Percentiles rank a stretch among this genome's conserved stretches.
Evolutionary conservation across 2,329 filamentous ascomycete genomes (phyloP).

Genomic region (Dothideomycetes sp.): DNA sequence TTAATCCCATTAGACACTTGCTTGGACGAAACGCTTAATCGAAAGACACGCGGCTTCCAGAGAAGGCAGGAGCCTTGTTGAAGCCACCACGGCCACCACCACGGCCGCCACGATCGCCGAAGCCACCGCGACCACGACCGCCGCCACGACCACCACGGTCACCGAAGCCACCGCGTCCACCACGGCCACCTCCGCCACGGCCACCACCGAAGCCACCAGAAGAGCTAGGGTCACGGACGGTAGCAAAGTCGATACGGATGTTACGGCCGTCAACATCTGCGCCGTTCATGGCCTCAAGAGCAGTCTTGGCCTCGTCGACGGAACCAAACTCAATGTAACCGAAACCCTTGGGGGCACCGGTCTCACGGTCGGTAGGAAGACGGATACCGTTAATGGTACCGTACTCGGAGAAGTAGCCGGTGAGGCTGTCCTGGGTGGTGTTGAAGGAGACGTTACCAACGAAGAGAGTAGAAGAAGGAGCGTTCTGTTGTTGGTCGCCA

Average conservation of each 20-base stretch:
- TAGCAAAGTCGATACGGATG: conserved; percentile 75
- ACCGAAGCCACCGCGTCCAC: conserved; percentile 27
- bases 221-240: conserved; percentile 39
- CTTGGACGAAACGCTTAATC: conserved; percentile 4
- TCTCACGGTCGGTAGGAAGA: conserved; percentile 80
- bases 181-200: conserved; percentile 29
- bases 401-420: conserved; percentile 63
- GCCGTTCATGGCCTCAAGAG: conserved; percentile 62
- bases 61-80: conserved; percentile 51
- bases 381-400: conserved; percentile 68
- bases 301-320: conserved; percentile 72
- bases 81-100: conserved; percentile 37
- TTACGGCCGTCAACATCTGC: conserved; percentile 61
- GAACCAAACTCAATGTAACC: conserved; percentile 80
- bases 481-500: conserved; percentile 64
- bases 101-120: conserved; percentile 41
- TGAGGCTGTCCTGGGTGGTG: conserved; percentile 65
- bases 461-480: conserved; percentile 79
- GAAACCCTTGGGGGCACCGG: conserved; percentile 80
- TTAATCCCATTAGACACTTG: conserved; percentile 2
- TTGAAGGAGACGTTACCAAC: conserved; percentile 86
- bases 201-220: conserved; percentile 37
- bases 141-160: conserved; percentile 31
- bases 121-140: conserved; percentile 36
- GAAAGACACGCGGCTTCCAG: conserved; percentile 46